Conservation (phyloP, 305 asterid genomes). For the Stenogyne calaminthoides region DNA sequence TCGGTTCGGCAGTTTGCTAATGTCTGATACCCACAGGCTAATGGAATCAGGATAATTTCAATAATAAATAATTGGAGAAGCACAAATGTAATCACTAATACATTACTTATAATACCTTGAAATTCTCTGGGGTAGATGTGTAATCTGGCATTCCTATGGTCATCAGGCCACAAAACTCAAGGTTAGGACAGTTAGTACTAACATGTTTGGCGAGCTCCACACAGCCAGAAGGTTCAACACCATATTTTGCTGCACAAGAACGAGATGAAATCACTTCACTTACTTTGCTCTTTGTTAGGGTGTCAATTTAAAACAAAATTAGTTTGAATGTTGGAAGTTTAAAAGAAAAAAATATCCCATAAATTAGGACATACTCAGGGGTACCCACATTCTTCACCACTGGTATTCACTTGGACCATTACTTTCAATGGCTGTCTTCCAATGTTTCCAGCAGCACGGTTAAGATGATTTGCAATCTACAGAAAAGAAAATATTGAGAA, state of each 20-base stretch:
- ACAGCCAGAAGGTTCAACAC: slow-evolving; percentile 75
- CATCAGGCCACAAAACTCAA: slow-evolving; percentile 88
- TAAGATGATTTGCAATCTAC: slow-evolving; percentile 86
- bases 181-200: slow-evolving; percentile 70
- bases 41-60: slow-evolving; percentile 27
- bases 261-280: slow-evolving; percentile 14
- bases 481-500: slow-evolving; percentile 7
- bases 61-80: slow-evolving; percentile 1
- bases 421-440: slow-evolving; percentile 91
- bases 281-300: slow-evolving; percentile 14
- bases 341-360: slow-evolving; percentile 3
- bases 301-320: neutral
- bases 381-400: slow-evolving; percentile 97
- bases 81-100: neutral
- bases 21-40: slow-evolving; percentile 52
- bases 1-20: slow-evolving; percentile 77
- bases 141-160: slow-evolving; percentile 97
- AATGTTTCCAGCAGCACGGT: slow-evolving; percentile 66
- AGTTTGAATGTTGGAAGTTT: neutral
- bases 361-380: slow-evolving; percentile 37
- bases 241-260: slow-evolving; percentile 73
- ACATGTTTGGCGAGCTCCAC: slow-evolving; percentile 76
- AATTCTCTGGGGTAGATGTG: slow-evolving; percentile 94
- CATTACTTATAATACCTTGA: slow-evolving; percentile 61
- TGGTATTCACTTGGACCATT: slow-evolving; percentile 90